A percentile compares a stretch with the other conserved stretches of the same genome.
These are phyloP conservation scores for Cystobasidiopsis lactophilus DNA, from an alignment of 768 basidiomycete species.

Conservation along the genomic window DNA sequence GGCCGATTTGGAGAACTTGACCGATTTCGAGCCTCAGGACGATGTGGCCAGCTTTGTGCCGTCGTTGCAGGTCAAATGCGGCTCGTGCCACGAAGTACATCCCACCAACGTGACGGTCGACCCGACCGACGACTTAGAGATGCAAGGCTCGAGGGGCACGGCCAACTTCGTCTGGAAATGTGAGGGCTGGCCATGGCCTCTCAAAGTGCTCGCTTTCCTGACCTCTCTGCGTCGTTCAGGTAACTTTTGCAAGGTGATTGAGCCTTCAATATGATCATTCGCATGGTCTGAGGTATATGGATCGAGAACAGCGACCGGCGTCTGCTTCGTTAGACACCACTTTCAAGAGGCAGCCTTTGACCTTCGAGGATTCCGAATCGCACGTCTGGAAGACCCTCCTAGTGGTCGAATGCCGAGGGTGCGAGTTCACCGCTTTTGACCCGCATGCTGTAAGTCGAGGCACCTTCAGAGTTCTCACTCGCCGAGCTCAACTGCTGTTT, in stretches of 20 bases:
- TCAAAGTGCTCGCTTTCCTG: neutral
- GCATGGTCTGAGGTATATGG: neutral
- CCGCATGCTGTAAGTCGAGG: neutral
- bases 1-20: constrained; percentile 1
- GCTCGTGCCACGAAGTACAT: neutral
- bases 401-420: neutral
- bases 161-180: constrained; percentile 1
- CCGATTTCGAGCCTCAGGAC: neutral
- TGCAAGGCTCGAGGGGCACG: neutral
- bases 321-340: neutral
- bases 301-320: neutral
- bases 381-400: neutral
- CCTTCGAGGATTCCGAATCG: neutral
- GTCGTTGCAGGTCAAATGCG: neutral
- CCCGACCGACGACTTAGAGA: neutral
- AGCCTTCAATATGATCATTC: too few relatives aligned
- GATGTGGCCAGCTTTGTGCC: neutral
- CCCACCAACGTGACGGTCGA: neutral
- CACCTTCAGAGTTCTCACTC: neutral
- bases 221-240: too few relatives aligned
- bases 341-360: neutral
- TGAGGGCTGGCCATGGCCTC: neutral
- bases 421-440: neutral
- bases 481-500: too few relatives aligned
- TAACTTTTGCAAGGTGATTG: too few relatives aligned